phyloP scores from a whole-genome alignment of 1,139 yeast species.

The Saccharomycopsis hybrid region DNA sequence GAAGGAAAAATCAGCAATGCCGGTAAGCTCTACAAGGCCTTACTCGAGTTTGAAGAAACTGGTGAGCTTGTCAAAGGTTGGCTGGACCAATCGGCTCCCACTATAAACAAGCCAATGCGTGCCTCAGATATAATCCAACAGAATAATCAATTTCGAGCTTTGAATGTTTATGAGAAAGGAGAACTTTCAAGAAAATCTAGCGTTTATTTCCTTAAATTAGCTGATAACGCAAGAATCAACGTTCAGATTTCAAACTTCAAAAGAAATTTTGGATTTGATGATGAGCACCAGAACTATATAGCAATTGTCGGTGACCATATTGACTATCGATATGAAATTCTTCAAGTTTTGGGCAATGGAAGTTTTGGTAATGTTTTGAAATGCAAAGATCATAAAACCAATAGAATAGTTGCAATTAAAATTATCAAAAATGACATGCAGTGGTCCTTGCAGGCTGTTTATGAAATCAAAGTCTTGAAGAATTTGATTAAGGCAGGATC shows the following conservation, averaged over 20 bases:
- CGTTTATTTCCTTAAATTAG: constrained; percentile 12
- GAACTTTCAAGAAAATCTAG: constrained; percentile 15
- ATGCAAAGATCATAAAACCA: constrained; percentile 61
- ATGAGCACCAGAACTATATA: constrained; percentile 55
- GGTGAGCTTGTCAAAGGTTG: constrained; percentile 1
- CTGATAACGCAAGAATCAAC: constrained; percentile 28
- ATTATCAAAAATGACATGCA: constrained; percentile 68
- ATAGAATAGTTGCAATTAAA: constrained; percentile 60
- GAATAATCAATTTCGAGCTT: not conserved
- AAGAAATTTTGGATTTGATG: constrained; percentile 70
- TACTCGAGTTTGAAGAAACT: constrained; percentile 1
- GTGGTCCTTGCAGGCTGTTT: constrained; percentile 73
- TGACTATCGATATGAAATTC: constrained; percentile 64
- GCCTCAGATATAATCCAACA: too few species aligned
- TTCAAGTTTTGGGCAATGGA: constrained; percentile 63
- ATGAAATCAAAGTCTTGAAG: constrained; percentile 67
- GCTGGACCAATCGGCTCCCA: not conserved
- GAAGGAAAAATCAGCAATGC: not conserved
- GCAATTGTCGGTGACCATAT: constrained; percentile 62
- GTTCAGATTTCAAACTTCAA: constrained; percentile 41
- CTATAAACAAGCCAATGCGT: not conserved
- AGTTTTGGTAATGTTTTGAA: constrained; percentile 77
- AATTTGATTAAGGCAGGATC: constrained; percentile 28
- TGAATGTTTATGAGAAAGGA: constrained; percentile 17
- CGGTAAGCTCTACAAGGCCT: not conserved